Evolutionary conservation across 2,329 filamentous ascomycete genomes (phyloP), one percentile per base, ranked within the genome.

Genomic region (Pezicula neosporulosa): DNA sequence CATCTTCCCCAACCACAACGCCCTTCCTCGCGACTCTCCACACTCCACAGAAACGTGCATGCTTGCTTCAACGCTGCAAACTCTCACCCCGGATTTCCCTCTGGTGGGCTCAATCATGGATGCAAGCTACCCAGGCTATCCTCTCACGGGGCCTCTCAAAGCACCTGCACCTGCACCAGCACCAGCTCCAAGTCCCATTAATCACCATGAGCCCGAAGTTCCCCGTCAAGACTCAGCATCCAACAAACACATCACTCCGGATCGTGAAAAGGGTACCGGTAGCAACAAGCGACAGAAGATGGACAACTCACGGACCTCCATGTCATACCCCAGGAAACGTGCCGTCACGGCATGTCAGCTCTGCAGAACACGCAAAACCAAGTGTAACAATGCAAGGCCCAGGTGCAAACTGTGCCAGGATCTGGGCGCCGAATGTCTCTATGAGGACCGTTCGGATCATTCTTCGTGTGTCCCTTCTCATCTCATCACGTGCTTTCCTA

Each of bases 311-410:
- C n/a, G 41, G 9, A 15, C 21, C 16, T 16, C 8, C 2, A 43
- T 43, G 33, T 47, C 30, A 6, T 49, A 49, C 21, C 47, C 47
- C 6, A 18, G 47, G 6, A 39, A 41, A 43, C 36, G 47, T 4
- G 47, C 47, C 15, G 47, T 49, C 24, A 48, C 46, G 18, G 63
- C 63, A 6, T 66, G 63, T 33, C 57, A 63, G 41, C 37, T 59
- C 8, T 66, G 63, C 49, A 51, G 63, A n/a, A 33, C 56, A 28
- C 54, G 62, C 7, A 66, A 66, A 48, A 55, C 63, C 12, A 62
- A 59, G 38, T 66, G 63, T 54, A 60, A 64, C 49, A 60, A 58
- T 30, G 55, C 27, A 12, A 53, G 57, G 18, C 63, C 63, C 6
- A 35, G 18, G 7, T 66, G 63, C 47, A 54, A 44, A 6, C 28